A percentile compares a stretch with the other conserved stretches of the same genome.
Evolutionary conservation across 306 rosid genomes (phyloP).

Genomic region (Adenanthera pavonina): DNA sequence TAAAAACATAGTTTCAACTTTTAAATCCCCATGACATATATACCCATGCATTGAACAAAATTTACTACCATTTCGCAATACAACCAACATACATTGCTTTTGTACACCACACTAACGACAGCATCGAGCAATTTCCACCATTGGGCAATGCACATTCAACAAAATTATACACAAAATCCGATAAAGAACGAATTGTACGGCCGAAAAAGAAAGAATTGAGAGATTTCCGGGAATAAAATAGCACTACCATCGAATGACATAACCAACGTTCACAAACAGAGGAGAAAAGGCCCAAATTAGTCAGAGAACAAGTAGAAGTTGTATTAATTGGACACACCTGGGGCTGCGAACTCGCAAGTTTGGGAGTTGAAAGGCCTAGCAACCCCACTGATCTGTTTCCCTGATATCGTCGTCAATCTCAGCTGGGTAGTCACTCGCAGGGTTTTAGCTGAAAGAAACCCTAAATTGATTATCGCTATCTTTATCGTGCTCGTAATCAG

Average conservation of each 20-base stretch:
- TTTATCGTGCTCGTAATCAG: not conserved
- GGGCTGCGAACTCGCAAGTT: conserved; percentile 1
- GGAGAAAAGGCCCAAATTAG: not conserved
- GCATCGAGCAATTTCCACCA: not conserved
- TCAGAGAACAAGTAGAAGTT: not conserved
- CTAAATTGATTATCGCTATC: not conserved
- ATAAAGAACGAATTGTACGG: not conserved
- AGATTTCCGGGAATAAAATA: not conserved
- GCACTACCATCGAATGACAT: not conserved
- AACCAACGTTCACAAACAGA: not conserved
- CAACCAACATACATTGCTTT: conserved; percentile 2
- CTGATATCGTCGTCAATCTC: conserved; percentile 7
- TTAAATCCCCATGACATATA: not conserved
- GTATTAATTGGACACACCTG: not conserved
- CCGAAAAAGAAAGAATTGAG: not conserved
- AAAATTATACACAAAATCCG: not conserved
- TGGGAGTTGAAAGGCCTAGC: conserved; percentile 10
- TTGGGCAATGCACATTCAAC: conserved; percentile 23
- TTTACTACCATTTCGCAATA: not conserved
- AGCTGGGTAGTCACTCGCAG: not conserved
- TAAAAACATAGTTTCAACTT: not conserved
- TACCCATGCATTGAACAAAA: not conserved
- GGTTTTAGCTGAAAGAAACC: conserved; percentile 20
- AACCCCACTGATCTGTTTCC: not conserved
- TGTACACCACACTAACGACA: not conserved